Conservation (phyloP, 176 grass and related monocot species). For the Typha latifolia region DNA sequence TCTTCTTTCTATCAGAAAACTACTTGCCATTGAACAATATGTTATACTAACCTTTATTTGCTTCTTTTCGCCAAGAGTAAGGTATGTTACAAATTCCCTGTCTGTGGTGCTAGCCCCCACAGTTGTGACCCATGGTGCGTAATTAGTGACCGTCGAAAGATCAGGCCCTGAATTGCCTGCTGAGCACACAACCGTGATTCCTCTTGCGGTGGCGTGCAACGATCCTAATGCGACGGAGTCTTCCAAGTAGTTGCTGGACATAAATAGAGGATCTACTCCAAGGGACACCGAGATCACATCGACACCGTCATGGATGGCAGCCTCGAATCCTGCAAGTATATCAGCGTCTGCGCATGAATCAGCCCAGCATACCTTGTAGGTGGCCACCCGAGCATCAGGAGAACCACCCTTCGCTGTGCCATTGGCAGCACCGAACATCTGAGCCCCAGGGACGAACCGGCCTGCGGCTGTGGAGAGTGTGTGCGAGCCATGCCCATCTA, state of each 20-base stretch:
- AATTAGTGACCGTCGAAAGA: constrained; percentile 33
- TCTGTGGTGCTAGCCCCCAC: constrained; percentile 73
- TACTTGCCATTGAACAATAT: neutral
- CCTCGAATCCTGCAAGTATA: constrained; percentile 59
- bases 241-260: constrained; percentile 1
- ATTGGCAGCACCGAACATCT: constrained; percentile 48
- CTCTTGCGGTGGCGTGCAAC: constrained; percentile 45
- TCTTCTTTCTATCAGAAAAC: neutral
- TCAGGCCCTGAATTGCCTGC: constrained; percentile 54
- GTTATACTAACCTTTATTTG: constrained; percentile 13
- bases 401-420: constrained; percentile 77
- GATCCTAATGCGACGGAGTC: constrained; percentile 48
- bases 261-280: constrained; percentile 23
- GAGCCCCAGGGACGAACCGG: constrained; percentile 38
- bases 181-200: constrained; percentile 54
- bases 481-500: constrained; percentile 70
- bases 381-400: constrained; percentile 38
- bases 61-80: constrained; percentile 36
- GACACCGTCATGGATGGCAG: constrained; percentile 59
- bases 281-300: constrained; percentile 68
- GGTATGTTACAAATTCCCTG: constrained; percentile 42
- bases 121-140: constrained; percentile 67
- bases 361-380: constrained; percentile 64
- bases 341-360: constrained; percentile 46
- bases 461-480: constrained; percentile 74